Conservation (phyloP, 2,329 filamentous ascomycete species). For the Talaromyces sp. region DNA sequence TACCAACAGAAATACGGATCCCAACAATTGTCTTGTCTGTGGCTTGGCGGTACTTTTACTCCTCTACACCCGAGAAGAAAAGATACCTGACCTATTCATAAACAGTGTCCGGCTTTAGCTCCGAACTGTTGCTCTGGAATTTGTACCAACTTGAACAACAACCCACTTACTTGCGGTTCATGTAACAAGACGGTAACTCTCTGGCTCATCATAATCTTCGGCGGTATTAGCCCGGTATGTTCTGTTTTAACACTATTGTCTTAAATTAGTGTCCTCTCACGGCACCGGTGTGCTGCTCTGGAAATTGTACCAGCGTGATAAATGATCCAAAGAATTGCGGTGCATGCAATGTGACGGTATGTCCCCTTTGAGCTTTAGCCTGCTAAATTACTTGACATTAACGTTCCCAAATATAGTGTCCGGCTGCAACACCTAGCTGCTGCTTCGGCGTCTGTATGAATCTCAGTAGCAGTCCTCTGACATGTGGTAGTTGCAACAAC, state of each 20-base stretch:
- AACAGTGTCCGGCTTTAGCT: not conserved
- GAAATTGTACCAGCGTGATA: not conserved
- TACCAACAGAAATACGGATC: not conserved
- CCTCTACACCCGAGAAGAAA: not conserved
- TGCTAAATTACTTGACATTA: too few species aligned
- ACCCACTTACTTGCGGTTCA: not conserved
- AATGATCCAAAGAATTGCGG: not conserved
- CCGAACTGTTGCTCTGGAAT: slow-evolving; percentile 2
- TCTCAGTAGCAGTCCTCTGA: not conserved
- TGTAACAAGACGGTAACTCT: not conserved
- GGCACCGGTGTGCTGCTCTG: not conserved
- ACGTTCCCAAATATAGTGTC: too few species aligned
- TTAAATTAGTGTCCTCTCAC: not conserved
- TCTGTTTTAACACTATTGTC: too few species aligned
- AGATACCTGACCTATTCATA: not conserved
- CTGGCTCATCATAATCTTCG: too few species aligned
- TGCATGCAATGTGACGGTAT: not conserved
- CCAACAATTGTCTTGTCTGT: not conserved
- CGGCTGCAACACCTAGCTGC: not conserved
- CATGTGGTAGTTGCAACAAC: slow-evolving; percentile 3
- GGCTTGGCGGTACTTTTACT: not conserved
- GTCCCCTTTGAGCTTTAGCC: too few species aligned
- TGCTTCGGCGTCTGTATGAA: slow-evolving; percentile 1
- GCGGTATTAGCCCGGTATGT: too few species aligned
- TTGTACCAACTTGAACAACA: not conserved